phyloP scores from a whole-genome alignment of 768 basidiomycete species.

The Trametes sanguinea region DNA sequence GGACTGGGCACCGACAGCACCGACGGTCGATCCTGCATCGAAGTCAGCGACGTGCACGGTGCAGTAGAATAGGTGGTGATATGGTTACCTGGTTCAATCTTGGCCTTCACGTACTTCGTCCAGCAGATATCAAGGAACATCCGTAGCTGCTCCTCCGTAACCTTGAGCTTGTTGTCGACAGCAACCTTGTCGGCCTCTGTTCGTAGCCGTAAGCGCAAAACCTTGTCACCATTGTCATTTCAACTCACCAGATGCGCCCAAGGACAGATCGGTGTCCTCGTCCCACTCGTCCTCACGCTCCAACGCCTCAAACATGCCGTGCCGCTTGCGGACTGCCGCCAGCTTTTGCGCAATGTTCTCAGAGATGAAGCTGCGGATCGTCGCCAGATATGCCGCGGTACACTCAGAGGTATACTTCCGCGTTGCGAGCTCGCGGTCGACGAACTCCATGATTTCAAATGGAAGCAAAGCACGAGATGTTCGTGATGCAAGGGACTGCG shows the following conservation, averaged over 20 bases:
- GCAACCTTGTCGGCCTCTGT: slow-evolving; percentile 67
- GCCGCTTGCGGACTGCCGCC: slow-evolving; percentile 63
- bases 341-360: slow-evolving; percentile 66
- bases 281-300: slow-evolving; percentile 78
- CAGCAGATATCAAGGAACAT: slow-evolving; percentile 86
- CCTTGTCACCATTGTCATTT: background rate
- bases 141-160: slow-evolving; percentile 78
- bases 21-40: slow-evolving; percentile 88
- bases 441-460: slow-evolving; percentile 79
- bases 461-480: slow-evolving; percentile 72
- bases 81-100: slow-evolving; percentile 85
- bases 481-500: slow-evolving; percentile 64
- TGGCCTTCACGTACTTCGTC: slow-evolving; percentile 91
- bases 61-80: background rate
- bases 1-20: slow-evolving; percentile 97
- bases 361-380: slow-evolving; percentile 69
- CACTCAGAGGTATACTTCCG: slow-evolving; percentile 69
- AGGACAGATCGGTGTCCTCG: slow-evolving; percentile 69
- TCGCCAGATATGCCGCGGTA: slow-evolving; percentile 66
- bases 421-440: slow-evolving; percentile 60
- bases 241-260: slow-evolving; percentile 66
- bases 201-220: slow-evolving; percentile 1
- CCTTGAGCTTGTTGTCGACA: slow-evolving; percentile 89
- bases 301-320: slow-evolving; percentile 84
- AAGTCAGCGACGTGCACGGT: background rate